Conservation (phyloP, 2,329 filamentous ascomycete species). For the Neospermospora avenae region DNA sequence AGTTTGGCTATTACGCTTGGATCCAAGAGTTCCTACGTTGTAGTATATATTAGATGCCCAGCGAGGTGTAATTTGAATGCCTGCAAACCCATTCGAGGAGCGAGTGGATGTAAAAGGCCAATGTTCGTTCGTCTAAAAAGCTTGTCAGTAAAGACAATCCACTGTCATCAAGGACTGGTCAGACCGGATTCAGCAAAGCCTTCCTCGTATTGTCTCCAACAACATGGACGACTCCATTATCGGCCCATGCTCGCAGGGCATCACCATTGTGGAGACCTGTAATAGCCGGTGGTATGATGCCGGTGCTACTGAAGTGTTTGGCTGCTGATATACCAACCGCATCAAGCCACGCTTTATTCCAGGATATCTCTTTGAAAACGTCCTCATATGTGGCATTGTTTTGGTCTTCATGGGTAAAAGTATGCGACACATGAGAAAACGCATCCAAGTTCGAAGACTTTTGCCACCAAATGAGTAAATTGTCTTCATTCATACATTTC, state of each 20-base stretch:
- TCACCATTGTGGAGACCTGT: constrained; percentile 64
- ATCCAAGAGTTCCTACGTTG: constrained; percentile 41
- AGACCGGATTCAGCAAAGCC: constrained; percentile 44
- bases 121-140: constrained; percentile 36
- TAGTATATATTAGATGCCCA: constrained; percentile 63
- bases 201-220: constrained; percentile 62
- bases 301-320: constrained; percentile 48
- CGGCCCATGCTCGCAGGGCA: constrained; percentile 54
- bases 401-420: constrained; percentile 56
- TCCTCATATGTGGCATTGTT: constrained; percentile 60
- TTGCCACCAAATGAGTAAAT: constrained; percentile 51
- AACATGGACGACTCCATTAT: constrained; percentile 57
- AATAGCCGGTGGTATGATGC: constrained; percentile 60
- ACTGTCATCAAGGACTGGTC: background rate
- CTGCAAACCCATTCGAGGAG: constrained; percentile 50
- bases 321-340: constrained; percentile 48
- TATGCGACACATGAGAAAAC: constrained; percentile 58
- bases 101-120: constrained; percentile 54
- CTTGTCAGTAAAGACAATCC: background rate
- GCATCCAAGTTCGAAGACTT: constrained; percentile 46
- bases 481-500: constrained; percentile 47
- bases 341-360: constrained; percentile 57
- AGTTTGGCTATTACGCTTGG: background rate
- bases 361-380: constrained; percentile 53
- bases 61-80: constrained; percentile 54